phyloP scores from a whole-genome alignment of 2,329 filamentous ascomycete species.

The Aureobasidium melanogenum region DNA sequence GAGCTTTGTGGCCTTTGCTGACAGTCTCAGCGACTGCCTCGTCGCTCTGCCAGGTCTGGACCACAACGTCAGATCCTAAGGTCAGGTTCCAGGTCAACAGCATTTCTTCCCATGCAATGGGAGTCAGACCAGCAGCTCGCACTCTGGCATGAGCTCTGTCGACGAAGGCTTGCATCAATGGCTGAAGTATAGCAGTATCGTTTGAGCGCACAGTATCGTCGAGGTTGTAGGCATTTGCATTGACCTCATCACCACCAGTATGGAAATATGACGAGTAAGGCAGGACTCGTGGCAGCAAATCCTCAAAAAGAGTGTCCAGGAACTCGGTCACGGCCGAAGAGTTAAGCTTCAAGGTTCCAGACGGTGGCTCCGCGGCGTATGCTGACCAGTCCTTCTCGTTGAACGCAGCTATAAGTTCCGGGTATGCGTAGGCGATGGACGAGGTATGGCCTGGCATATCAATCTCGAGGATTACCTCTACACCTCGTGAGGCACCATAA shows the following conservation, averaged over 20 bases:
- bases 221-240: slow-evolving; percentile 62
- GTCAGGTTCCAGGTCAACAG: slow-evolving; percentile 68
- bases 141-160: slow-evolving; percentile 60
- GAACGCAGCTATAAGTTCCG: slow-evolving; percentile 61
- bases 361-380: slow-evolving; percentile 47
- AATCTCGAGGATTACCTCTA: slow-evolving; percentile 66
- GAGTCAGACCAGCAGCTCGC: slow-evolving; percentile 54
- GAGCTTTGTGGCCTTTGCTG: slow-evolving; percentile 56
- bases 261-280: slow-evolving; percentile 72
- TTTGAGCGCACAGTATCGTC: slow-evolving; percentile 66
- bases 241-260: slow-evolving; percentile 81
- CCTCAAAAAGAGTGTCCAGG: slow-evolving; percentile 62
- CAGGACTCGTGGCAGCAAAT: slow-evolving; percentile 62
- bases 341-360: slow-evolving; percentile 66
- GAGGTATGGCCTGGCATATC: slow-evolving; percentile 76
- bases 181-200: slow-evolving; percentile 54
- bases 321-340: slow-evolving; percentile 61
- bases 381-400: slow-evolving; percentile 46
- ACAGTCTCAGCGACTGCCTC: slow-evolving; percentile 53
- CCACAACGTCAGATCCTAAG: slow-evolving; percentile 59
- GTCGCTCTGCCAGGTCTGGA: slow-evolving; percentile 70
- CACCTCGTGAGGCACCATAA: slow-evolving; percentile 59
- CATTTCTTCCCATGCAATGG: slow-evolving; percentile 86
- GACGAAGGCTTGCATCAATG: slow-evolving; percentile 70
- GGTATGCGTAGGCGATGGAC: slow-evolving; percentile 55